Base-by-base conservation (phyloP, 305 asterid species). In the Fraxinus baroniana region DNA sequence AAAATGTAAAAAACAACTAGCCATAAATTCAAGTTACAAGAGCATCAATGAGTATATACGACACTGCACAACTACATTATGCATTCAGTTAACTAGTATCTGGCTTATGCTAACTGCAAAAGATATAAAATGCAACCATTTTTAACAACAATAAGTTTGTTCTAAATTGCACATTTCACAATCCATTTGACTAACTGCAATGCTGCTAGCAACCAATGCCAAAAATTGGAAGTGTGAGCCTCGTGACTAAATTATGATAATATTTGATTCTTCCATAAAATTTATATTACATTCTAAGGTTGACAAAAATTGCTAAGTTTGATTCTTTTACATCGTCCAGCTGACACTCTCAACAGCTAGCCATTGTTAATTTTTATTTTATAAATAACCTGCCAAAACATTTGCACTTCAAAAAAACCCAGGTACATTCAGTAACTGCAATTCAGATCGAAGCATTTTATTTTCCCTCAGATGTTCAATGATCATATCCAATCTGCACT, bases 291-390 rank as follows among this genome's bases (percentile, higher is more conserved):
- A 15, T 70, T 70, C 18, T 70, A 15, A 70, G 76, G 28, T 72
- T 35, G 28, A 35, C 46, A 68, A 74, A 52, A 82, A 74, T 12
- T 68, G 73, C 64, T 78, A 41, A 32, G 41, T 70, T 76, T 8
- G 2, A 18, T 26, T 41, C 28, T 37, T 84, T 84, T 84, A 36
- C 57, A 26, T 68, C 66, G 75, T 74, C 82, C 80, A 76, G 15
- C 57, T 83, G 73, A 81, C 80, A 78, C 83, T 64, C 66, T n/a
- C 20, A 75, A 80, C 78, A 73, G 22, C 39, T 78, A 62, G 52
- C 76, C 81, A 79, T 26, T 82, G 8, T 74, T 39, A 74, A 83
- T 49, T 81, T 79, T 52, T 36, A 33, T 74, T 15, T 60, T 70
- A 73, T 57, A 55, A 79, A 76, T 73, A 37, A 72, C 80, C 35